Percentiles rank a stretch among this genome's conserved stretches.
Conservation (phyloP, 1,284 basidiomycete species). For the Xanthoconium separans region DNA sequence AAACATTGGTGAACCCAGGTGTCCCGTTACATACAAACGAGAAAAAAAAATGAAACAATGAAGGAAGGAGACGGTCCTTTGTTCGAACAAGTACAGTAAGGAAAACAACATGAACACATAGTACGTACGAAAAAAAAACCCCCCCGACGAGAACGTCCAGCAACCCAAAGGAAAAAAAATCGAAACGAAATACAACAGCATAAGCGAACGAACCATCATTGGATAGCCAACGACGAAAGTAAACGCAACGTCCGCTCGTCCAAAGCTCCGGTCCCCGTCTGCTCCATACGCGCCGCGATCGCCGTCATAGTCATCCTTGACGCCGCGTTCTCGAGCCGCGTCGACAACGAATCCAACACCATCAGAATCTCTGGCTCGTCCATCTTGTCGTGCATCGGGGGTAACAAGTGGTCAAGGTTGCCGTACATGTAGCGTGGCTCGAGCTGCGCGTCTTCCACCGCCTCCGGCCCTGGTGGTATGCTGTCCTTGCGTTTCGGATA, state of each 20-base stretch:
- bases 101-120: too few relatives aligned
- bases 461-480: slow-evolving; percentile 28
- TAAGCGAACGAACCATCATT: slow-evolving; percentile 5
- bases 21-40: too few relatives aligned
- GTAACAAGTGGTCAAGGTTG: slow-evolving; percentile 68
- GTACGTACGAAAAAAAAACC: too few relatives aligned
- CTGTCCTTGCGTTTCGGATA: slow-evolving; percentile 47
- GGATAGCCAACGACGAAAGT: slow-evolving; percentile 32
- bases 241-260: slow-evolving; percentile 50
- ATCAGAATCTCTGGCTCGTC: slow-evolving; percentile 75
- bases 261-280: slow-evolving; percentile 34
- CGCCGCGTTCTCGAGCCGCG: slow-evolving; percentile 82
- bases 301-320: slow-evolving; percentile 49
- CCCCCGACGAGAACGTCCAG: too few relatives aligned
- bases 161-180: neutral
- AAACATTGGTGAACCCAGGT: too few relatives aligned
- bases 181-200: neutral
- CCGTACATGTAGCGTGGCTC: slow-evolving; percentile 47
- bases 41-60: too few relatives aligned
- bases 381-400: slow-evolving; percentile 70
- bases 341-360: slow-evolving; percentile 73
- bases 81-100: too few relatives aligned
- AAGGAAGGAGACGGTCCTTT: too few relatives aligned
- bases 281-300: slow-evolving; percentile 26
- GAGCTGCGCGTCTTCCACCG: slow-evolving; percentile 31